Percentiles rank a stretch among this genome's conserved stretches.
phyloP scores from a whole-genome alignment of 1,284 basidiomycete genomes.

The Trichosporon sp. region DNA sequence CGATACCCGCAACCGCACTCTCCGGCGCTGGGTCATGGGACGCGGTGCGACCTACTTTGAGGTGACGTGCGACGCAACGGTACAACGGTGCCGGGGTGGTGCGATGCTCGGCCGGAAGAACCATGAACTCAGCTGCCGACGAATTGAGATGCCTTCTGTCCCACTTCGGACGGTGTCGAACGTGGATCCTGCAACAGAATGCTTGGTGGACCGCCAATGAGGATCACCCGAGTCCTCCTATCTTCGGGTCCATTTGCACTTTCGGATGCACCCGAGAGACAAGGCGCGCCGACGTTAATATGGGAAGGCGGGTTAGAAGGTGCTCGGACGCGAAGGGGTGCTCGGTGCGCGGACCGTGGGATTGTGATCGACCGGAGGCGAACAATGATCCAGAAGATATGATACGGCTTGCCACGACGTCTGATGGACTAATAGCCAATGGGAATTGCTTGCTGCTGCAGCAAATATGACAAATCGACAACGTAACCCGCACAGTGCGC shows the following conservation, averaged over 20 bases:
- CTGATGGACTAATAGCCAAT: too few species aligned
- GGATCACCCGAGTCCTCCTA: neutral
- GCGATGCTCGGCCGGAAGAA: neutral
- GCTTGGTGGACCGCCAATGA: neutral
- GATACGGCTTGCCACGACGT: neutral
- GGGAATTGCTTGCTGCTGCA: too few species aligned
- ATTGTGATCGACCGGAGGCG: neutral
- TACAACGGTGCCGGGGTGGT: neutral
- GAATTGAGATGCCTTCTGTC: too few species aligned
- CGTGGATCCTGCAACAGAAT: neutral
- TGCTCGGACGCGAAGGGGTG: neutral
- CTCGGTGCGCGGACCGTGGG: too few species aligned
- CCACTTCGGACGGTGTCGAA: neutral
- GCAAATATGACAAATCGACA: neutral
- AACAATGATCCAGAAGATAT: neutral
- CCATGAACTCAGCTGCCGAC: too few species aligned
- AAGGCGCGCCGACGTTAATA: neutral
- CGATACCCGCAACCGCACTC: neutral
- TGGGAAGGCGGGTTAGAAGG: neutral
- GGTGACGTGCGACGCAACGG: neutral
- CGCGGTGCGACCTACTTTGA: neutral
- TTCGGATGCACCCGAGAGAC: conserved; percentile 1
- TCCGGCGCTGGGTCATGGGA: neutral
- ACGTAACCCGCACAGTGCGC: neutral
- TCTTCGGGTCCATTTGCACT: neutral